Evolutionary conservation across 345 rosid species (phyloP).

Genomic region (Draba incana): DNA sequence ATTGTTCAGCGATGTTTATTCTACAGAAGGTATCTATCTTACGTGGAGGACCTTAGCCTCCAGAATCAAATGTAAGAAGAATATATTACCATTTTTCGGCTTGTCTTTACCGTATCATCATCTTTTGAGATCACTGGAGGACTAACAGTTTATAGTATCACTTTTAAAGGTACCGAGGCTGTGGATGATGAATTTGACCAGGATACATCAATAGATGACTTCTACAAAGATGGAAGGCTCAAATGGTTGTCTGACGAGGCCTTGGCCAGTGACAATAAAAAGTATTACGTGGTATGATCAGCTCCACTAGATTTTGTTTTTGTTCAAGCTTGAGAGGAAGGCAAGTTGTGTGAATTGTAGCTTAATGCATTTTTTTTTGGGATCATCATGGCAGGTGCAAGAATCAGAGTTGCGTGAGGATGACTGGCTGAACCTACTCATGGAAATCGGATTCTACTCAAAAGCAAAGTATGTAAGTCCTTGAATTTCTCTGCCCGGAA

Average conservation of each 20-base stretch:
- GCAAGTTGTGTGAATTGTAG: no score
- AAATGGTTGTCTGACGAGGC: constrained; percentile 24
- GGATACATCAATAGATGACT: neutral
- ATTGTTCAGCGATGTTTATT: neutral
- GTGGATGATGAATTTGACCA: no score
- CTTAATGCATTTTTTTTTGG: neutral
- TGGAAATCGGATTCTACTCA: constrained; percentile 1
- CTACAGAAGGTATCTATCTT: neutral
- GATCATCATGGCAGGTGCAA: constrained; percentile 17
- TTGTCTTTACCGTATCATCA: no score
- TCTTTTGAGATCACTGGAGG: no score
- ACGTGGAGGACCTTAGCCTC: neutral
- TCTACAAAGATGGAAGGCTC: neutral
- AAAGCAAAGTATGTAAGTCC: neutral
- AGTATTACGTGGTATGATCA: constrained; percentile 20
- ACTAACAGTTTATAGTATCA: neutral
- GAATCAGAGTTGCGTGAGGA: constrained; percentile 19
- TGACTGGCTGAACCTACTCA: constrained; percentile 21
- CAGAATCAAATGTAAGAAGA: constrained; percentile 11
- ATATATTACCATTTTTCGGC: neutral
- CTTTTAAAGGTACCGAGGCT: no score
- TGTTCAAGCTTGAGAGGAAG: no score
- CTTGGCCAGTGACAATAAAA: neutral
- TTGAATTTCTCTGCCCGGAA: neutral
- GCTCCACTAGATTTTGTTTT: neutral